A percentile compares a stretch with the other conserved stretches of the same genome.
These are phyloP conservation scores for Warburgia ugandensis DNA, from an alignment of 164 flowering plant genomes.

Conservation along the genomic window DNA sequence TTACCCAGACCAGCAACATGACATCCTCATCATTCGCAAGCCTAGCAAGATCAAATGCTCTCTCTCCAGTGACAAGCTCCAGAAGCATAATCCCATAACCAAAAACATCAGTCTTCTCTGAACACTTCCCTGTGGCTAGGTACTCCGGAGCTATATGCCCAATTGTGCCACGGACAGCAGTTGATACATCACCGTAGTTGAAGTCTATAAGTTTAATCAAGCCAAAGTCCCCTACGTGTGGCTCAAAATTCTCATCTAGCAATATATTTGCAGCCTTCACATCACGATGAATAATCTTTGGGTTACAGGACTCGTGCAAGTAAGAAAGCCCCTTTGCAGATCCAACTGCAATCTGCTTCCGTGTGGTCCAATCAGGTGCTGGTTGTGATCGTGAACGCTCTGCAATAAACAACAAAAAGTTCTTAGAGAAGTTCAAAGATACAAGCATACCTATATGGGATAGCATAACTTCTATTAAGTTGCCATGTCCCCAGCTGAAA, in stretches of 20 bases:
- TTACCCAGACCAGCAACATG: conserved; percentile 95
- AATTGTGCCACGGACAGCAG: conserved; percentile 94
- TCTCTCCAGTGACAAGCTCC: conserved; percentile 91
- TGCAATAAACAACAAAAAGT: no score
- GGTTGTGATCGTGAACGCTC: conserved; percentile 62
- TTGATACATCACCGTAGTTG: conserved; percentile 91
- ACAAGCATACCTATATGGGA: no score
- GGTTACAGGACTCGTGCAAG: conserved; percentile 94
- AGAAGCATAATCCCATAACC: conserved; percentile 96
- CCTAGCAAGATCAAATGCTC: conserved; percentile 93
- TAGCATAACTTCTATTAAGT: no score
- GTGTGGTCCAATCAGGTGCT: conserved; percentile 80
- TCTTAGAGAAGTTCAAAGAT: no score
- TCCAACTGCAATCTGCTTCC: conserved; percentile 78
- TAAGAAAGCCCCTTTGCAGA: conserved; percentile 91
- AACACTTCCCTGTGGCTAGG: conserved; percentile 87
- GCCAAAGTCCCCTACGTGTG: conserved; percentile 95
- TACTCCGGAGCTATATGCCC: conserved; percentile 97
- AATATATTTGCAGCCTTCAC: conserved; percentile 95
- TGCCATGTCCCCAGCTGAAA: no score
- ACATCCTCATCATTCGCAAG: conserved; percentile 97
- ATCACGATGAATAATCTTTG: conserved; percentile 92
- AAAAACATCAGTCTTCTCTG: conserved; percentile 92
- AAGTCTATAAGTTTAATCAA: conserved; percentile 95
- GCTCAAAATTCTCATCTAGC: conserved; percentile 92